A percentile compares a stretch with the other conserved stretches of the same genome.
Evolutionary conservation across 306 rosid genomes (phyloP).

Genomic region (Lupinus albus): DNA sequence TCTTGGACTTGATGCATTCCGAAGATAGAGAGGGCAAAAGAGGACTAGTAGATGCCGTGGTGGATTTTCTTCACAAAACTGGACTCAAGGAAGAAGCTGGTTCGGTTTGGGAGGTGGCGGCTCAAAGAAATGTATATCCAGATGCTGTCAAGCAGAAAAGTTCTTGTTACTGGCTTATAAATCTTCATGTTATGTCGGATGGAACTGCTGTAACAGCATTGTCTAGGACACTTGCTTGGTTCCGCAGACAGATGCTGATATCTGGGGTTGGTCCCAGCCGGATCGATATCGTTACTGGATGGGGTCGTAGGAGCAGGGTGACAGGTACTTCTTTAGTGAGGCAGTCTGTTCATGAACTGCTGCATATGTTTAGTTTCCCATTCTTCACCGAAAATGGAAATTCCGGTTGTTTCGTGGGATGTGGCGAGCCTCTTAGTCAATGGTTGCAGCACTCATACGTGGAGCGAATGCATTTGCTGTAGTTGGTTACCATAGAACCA

Average conservation of each 20-base stretch:
- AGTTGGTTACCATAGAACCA: constrained; percentile 37
- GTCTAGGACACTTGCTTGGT: constrained; percentile 87
- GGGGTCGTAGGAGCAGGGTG: constrained; percentile 94
- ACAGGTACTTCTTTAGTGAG: constrained; percentile 86
- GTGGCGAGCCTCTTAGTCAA: constrained; percentile 82
- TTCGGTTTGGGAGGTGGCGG: constrained; percentile 95
- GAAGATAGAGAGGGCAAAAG: constrained; percentile 96
- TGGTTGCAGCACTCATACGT: constrained; percentile 86
- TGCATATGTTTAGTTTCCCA: constrained; percentile 73
- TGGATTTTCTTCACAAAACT: constrained; percentile 92
- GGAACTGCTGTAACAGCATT: constrained; percentile 93
- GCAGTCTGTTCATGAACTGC: constrained; percentile 79
- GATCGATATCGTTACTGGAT: constrained; percentile 88
- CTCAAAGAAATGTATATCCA: constrained; percentile 79
- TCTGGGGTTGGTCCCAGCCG: constrained; percentile 76
- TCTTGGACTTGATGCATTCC: constrained; percentile 84
- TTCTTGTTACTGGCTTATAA: constrained; percentile 87
- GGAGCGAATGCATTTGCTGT: constrained; percentile 88
- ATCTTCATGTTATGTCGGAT: constrained; percentile 95
- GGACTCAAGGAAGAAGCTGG: constrained; percentile 99
- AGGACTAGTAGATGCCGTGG: constrained; percentile 97
- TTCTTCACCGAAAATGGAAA: constrained; percentile 87
- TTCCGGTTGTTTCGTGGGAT: constrained; percentile 88
- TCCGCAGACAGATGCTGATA: constrained; percentile 74
- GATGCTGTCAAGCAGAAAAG: constrained; percentile 85